Conservation (phyloP, 2,329 filamentous ascomycete genomes). For the Neofusicoccum sp. region DNA sequence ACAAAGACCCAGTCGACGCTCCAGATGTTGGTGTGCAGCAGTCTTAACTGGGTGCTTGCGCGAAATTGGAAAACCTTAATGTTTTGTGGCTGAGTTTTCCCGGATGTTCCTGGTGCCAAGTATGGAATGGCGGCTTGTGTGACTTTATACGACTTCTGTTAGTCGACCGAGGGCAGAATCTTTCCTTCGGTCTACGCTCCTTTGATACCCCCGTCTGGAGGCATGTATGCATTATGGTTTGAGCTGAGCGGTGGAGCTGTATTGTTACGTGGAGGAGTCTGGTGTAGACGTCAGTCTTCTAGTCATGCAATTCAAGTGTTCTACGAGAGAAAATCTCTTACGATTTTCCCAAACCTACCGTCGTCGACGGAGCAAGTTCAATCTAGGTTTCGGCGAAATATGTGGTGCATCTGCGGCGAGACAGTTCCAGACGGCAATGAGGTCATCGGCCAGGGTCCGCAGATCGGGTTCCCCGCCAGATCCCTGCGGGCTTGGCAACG, state of each 20-base stretch:
- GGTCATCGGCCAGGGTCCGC: conserved; percentile 13
- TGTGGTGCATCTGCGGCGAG: neutral
- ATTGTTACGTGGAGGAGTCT: neutral
- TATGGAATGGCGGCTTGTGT: neutral
- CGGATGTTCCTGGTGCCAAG: neutral
- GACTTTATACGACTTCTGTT: neutral
- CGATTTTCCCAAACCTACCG: too few relatives aligned
- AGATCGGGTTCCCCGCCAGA: neutral
- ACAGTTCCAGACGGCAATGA: neutral
- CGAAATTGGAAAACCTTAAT: neutral
- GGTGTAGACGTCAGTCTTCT: neutral
- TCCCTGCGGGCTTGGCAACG: conserved; percentile 15
- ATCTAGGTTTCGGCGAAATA: neutral
- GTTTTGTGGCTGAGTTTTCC: neutral
- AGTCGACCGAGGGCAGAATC: neutral
- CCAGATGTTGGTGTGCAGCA: neutral
- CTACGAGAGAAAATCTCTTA: too few relatives aligned
- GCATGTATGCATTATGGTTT: neutral
- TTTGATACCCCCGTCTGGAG: conserved; percentile 9
- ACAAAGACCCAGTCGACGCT: neutral
- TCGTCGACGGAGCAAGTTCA: neutral
- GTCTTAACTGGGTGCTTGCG: neutral
- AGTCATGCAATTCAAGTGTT: too few relatives aligned
- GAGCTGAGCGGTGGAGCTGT: neutral
- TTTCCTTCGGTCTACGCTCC: conserved; percentile 3